A percentile compares a stretch with the other conserved stretches of the same genome.
Evolutionary conservation across 768 basidiomycete genomes (phyloP).

Genomic region (Kondoa subrosea): DNA sequence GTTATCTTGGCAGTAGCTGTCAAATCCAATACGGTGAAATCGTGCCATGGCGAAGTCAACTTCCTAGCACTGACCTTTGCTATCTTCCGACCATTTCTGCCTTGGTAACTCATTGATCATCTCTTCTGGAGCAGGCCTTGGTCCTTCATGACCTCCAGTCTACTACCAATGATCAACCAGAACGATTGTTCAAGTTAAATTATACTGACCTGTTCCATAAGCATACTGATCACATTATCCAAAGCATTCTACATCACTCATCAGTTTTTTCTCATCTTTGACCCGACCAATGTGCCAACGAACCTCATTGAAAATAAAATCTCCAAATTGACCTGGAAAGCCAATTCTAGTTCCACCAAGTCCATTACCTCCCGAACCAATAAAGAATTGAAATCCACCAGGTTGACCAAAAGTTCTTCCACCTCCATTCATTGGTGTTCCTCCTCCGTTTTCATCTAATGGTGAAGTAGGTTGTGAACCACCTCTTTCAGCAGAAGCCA

Average conservation of each 20-base stretch:
- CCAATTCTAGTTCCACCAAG: background rate
- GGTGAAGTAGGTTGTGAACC: background rate
- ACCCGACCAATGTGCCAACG: too few species aligned
- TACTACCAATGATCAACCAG: background rate
- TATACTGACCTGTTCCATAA: background rate
- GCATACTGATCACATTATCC: background rate
- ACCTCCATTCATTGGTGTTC: too few species aligned
- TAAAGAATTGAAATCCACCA: background rate
- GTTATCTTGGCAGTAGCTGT: background rate
- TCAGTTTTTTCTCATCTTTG: too few species aligned
- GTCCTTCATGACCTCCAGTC: background rate
- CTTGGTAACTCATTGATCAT: background rate
- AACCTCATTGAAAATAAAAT: background rate
- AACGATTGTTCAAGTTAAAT: background rate
- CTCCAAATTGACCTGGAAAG: background rate
- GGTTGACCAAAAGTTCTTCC: too few species aligned
- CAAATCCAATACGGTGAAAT: background rate
- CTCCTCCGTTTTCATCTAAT: too few species aligned
- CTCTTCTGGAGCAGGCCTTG: background rate
- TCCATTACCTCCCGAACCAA: background rate
- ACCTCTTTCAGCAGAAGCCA: background rate
- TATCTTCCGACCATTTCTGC: background rate
- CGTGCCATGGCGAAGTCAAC: too few species aligned
- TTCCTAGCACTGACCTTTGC: background rate
- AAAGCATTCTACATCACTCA: too few species aligned